Conservation (phyloP, 2,329 filamentous ascomycete species). For the Alternaria novae-zelandiae region DNA sequence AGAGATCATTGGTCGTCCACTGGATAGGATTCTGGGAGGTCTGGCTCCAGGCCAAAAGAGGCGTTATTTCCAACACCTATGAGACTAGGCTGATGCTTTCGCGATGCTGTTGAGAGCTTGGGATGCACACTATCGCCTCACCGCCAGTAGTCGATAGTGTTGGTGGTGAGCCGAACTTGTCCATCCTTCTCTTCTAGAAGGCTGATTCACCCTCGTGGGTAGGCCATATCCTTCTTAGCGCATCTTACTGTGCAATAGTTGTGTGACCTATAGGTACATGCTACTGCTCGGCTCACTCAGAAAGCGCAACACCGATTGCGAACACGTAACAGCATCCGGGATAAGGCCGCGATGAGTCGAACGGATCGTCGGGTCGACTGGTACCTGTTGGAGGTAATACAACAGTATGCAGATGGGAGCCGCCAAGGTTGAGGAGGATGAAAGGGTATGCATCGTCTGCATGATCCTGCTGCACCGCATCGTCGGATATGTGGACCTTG, state of each 20-base stretch:
- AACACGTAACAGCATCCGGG: neutral
- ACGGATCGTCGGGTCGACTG: neutral
- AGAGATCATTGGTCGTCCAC: neutral
- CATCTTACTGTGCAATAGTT: neutral
- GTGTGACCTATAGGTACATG: neutral
- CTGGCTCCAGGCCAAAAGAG: neutral
- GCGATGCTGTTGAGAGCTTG: neutral
- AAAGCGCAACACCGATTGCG: neutral
- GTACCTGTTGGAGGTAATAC: neutral
- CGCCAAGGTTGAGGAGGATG: neutral
- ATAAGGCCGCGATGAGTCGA: neutral
- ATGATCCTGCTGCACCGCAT: neutral
- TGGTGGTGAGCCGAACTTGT: neutral
- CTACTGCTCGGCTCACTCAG: neutral
- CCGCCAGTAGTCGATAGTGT: neutral
- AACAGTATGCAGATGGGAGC: neutral
- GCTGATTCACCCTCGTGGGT: neutral
- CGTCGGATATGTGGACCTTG: neutral
- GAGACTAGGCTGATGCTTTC: neutral
- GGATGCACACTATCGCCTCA: neutral
- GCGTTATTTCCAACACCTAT: neutral
- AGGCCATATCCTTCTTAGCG: neutral
- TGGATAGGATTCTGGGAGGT: neutral
- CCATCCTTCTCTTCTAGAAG: neutral
- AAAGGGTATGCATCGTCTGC: neutral